phyloP scores from a whole-genome alignment of 2,329 filamentous ascomycete species.

The Bimuria novae-zelandiae region DNA sequence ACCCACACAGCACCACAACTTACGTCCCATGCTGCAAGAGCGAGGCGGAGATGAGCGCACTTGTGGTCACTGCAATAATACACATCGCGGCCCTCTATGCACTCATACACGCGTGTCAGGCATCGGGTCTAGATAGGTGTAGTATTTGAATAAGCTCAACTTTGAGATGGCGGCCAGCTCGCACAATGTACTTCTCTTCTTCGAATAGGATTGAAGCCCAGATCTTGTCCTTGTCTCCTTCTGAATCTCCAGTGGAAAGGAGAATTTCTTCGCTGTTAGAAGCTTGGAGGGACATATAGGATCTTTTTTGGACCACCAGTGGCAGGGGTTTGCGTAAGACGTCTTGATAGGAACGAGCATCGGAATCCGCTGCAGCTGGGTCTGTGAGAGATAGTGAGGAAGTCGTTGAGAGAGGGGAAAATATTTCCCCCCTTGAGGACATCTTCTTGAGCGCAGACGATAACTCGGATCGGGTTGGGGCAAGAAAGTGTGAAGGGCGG shows the following conservation, averaged over 20 bases:
- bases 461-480: neutral
- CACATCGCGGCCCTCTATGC: no score
- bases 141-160: no score
- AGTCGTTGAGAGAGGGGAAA: conserved; percentile 14
- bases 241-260: conserved; percentile 10
- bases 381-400: conserved; percentile 22
- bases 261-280: neutral
- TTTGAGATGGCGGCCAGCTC: no score
- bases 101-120: no score
- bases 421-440: conserved; percentile 4
- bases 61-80: no score
- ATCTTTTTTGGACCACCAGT: conserved; percentile 17
- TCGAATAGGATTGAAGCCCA: conserved; percentile 29
- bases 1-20: no score
- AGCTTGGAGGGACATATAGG: conserved; percentile 9
- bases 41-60: no score
- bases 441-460: conserved; percentile 2
- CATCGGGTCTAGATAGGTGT: no score
- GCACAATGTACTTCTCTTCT: conserved; percentile 32
- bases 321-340: conserved; percentile 17
- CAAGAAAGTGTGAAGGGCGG: neutral
- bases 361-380: neutral
- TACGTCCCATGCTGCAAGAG: no score
- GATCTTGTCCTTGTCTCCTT: conserved; percentile 24
- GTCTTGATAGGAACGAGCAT: neutral